Conservation (phyloP, 331 rosid genomes). For the Acacia pycnantha region DNA sequence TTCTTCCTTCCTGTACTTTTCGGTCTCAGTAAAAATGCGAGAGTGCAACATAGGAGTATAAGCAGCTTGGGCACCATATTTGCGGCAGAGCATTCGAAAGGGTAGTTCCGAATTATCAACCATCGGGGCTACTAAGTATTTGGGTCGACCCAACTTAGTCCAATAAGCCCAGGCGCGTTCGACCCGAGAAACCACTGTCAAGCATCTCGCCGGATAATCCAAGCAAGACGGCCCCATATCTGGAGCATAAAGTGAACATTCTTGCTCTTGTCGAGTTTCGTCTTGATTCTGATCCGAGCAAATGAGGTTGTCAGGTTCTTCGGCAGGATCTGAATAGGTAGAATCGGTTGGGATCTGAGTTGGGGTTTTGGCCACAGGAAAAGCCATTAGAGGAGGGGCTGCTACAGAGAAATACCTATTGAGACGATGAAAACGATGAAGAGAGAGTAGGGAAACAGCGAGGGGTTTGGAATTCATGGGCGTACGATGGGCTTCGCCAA, state of each 20-base stretch:
- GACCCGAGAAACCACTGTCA: constrained; percentile 48
- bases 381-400: constrained; percentile 45
- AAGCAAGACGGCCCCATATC: constrained; percentile 15
- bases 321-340: constrained; percentile 30
- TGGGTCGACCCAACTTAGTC: constrained; percentile 83
- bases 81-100: constrained; percentile 85
- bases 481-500: constrained; percentile 32
- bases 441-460: background rate
- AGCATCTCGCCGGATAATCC: constrained; percentile 34
- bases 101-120: constrained; percentile 98
- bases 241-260: background rate
- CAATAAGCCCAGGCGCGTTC: constrained; percentile 91
- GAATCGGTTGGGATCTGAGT: constrained; percentile 8
- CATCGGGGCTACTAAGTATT: constrained; percentile 87
- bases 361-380: constrained; percentile 30
- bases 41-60: constrained; percentile 54
- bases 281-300: constrained; percentile 36
- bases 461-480: constrained; percentile 63
- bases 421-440: background rate
- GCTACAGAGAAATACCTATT: constrained; percentile 14
- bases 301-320: constrained; percentile 40
- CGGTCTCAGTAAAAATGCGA: constrained; percentile 55
- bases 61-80: constrained; percentile 57
- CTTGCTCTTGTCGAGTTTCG: background rate
- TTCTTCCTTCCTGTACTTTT: constrained; percentile 77